Conservation (phyloP, 768 basidiomycete species). For the Podaxis sp. region DNA sequence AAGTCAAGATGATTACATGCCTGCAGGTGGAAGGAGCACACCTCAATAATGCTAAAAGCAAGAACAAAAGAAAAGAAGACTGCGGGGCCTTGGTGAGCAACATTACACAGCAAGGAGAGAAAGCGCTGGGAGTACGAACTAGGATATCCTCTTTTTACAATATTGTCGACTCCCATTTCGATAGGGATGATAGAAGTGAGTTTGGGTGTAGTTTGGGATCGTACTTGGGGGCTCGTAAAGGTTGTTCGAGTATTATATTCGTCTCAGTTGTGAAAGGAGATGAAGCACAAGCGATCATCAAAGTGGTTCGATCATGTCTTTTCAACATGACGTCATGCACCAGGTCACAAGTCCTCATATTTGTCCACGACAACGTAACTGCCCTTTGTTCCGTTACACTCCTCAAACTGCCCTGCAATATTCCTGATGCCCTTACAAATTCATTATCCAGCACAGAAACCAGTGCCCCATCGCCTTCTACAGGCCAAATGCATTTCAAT, state of each 20-base stretch:
- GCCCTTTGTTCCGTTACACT: background rate
- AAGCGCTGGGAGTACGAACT: conserved; percentile 4
- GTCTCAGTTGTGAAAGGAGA: conserved; percentile 10
- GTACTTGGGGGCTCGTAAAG: background rate
- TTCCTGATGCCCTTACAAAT: background rate
- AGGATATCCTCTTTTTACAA: conserved; percentile 10
- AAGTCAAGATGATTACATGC: background rate
- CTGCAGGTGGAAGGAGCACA: background rate
- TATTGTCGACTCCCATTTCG: conserved; percentile 8
- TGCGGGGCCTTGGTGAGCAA: background rate
- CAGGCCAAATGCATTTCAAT: background rate
- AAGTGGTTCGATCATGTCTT: conserved; percentile 1
- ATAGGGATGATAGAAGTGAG: background rate
- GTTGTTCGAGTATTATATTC: conserved; percentile 3
- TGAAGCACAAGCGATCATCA: background rate
- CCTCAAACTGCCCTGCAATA: background rate
- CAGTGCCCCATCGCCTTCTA: background rate
- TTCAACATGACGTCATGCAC: conserved; percentile 8
- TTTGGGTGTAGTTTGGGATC: background rate
- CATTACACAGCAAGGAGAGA: too few relatives aligned
- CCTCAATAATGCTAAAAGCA: background rate
- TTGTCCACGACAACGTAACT: conserved; percentile 1
- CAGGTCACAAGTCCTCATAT: background rate
- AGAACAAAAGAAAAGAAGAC: conserved; percentile 4
- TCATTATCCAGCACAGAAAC: background rate